Evolutionary conservation across 495 filamentous ascomycete genomes (phyloP).

Genomic region (Xylona heveae): DNA sequence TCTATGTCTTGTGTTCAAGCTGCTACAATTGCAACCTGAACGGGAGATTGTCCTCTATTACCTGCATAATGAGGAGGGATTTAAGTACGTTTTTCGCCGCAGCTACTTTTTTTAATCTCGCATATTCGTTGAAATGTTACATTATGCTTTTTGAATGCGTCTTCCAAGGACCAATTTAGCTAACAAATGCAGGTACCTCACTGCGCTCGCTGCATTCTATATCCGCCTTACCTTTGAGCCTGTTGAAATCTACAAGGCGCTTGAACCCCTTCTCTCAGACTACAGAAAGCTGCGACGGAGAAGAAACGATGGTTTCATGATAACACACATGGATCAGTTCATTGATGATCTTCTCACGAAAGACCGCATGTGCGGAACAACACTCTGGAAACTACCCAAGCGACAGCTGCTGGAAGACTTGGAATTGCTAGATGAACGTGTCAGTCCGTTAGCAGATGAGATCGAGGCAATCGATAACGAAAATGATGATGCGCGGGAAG

Average conservation of each 20-base stretch:
- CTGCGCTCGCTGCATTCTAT: conserved; percentile 78
- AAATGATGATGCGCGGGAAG: conserved; percentile 22
- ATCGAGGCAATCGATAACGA: conserved; percentile 62
- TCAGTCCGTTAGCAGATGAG: conserved; percentile 63
- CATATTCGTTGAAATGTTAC: no score
- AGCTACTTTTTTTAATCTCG: no score
- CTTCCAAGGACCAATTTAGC: no score
- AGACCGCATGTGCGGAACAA: conserved; percentile 78
- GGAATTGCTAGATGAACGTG: conserved; percentile 64
- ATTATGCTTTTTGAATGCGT: no score
- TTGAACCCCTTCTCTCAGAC: conserved; percentile 75
- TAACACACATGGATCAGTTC: conserved; percentile 84
- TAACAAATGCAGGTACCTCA: conserved; percentile 44
- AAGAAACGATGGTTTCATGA: conserved; percentile 41
- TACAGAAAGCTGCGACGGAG: conserved; percentile 61
- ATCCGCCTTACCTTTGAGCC: conserved; percentile 72
- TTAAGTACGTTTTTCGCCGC: no score
- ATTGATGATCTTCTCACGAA: conserved; percentile 81
- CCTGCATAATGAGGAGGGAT: conserved; percentile 46
- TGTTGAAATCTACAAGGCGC: conserved; percentile 51
- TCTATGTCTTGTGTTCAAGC: conserved; percentile 84
- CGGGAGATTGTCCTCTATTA: conserved; percentile 67
- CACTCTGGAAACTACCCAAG: conserved; percentile 74
- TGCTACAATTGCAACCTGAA: conserved; percentile 67
- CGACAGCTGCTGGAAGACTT: conserved; percentile 73